Evolutionary conservation across 257 asterid species (phyloP).

Genomic region (Fraxinus excelsior): DNA sequence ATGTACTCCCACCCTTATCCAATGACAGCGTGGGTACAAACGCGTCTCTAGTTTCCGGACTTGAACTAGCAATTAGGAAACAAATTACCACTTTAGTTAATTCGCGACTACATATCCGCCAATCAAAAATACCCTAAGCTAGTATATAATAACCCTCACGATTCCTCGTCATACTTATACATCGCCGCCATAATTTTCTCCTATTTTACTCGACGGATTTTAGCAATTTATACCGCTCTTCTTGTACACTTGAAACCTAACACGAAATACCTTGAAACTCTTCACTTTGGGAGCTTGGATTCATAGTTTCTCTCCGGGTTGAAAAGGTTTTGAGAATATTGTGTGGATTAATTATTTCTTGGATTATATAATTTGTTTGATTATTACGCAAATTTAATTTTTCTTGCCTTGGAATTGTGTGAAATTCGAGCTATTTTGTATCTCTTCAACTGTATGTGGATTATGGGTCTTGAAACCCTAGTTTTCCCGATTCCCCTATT

Average conservation of each 20-base stretch:
- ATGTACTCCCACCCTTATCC: background rate
- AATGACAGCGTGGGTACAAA: background rate
- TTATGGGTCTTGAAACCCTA: background rate
- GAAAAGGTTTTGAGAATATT: background rate
- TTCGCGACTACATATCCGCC: background rate
- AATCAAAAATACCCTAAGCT: background rate
- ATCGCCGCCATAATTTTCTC: background rate
- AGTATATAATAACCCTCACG: background rate
- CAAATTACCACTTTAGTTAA: background rate
- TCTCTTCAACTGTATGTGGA: background rate
- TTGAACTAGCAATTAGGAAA: background rate
- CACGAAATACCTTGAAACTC: background rate
- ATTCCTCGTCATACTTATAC: background rate
- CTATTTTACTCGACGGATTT: background rate
- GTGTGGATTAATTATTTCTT: background rate
- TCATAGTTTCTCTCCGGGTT: background rate
- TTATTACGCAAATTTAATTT: background rate
- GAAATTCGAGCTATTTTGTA: background rate
- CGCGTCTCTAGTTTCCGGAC: background rate
- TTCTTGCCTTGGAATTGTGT: background rate
- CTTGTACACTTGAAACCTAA: background rate
- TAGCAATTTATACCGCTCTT: background rate
- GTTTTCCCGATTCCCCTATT: background rate
- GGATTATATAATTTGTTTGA: background rate
- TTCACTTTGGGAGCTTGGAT: background rate